These are phyloP conservation scores for Pseudopithomyces chartarum DNA, from an alignment of 2,329 filamentous ascomycete genomes.

Conservation along the genomic window DNA sequence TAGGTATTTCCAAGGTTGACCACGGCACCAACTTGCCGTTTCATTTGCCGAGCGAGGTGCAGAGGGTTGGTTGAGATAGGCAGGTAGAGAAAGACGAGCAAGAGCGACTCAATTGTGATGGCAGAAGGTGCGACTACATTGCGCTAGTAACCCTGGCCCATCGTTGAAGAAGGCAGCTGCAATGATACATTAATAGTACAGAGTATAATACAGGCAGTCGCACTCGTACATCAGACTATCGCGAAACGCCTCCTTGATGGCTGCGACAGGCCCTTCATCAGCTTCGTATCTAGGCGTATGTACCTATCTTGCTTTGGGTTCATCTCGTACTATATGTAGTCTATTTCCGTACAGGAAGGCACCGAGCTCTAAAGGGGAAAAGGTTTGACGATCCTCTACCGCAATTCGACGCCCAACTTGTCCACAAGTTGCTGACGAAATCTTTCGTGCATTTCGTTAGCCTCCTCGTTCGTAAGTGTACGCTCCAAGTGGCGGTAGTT, in stretches of 20 bases:
- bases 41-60: not conserved
- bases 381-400: slow-evolving; percentile 51
- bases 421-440: slow-evolving; percentile 69
- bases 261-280: not conserved
- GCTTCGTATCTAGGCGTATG: not conserved
- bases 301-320: too few species aligned
- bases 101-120: too few species aligned
- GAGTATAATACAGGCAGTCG: slow-evolving; percentile 1
- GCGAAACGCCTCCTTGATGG: not conserved
- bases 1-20: too few species aligned
- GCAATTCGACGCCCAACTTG: slow-evolving; percentile 78
- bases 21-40: not conserved
- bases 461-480: slow-evolving; percentile 83
- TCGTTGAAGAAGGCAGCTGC: slow-evolving; percentile 6
- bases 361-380: not conserved
- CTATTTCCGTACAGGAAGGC: too few species aligned
- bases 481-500: slow-evolving; percentile 92
- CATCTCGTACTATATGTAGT: too few species aligned
- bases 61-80: not conserved
- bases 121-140: too few species aligned
- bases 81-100: not conserved
- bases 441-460: slow-evolving; percentile 73
- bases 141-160: slow-evolving; percentile 3
- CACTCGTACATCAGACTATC: not conserved
- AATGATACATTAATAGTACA: slow-evolving; percentile 25